Conservation (phyloP, 2,329 filamentous ascomycete species). For the Botrytis pseudocinerea region DNA sequence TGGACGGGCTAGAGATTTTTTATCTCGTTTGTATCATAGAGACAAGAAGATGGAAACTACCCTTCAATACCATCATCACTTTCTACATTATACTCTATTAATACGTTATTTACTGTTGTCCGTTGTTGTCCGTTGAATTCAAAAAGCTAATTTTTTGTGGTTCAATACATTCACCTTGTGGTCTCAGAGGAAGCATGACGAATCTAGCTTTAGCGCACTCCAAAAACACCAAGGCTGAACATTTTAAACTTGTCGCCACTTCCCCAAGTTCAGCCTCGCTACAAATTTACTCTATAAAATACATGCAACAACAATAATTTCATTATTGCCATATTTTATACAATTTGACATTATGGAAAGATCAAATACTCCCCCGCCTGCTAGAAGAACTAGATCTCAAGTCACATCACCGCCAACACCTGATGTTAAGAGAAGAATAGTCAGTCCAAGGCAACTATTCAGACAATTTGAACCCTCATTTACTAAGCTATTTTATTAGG, state of each 20-base stretch:
- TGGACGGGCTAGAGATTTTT: not conserved
- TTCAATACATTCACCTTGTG: not conserved
- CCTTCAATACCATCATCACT: conserved; percentile 8
- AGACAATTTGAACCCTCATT: not conserved
- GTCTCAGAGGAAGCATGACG: not conserved
- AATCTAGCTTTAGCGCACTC: conserved; percentile 6
- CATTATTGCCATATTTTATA: not conserved
- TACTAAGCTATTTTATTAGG: conserved; percentile 50
- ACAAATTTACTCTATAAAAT: not conserved
- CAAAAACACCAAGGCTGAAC: conserved; percentile 15
- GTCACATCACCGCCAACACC: conserved; percentile 53
- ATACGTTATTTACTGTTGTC: not conserved
- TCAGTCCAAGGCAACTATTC: conserved; percentile 41
- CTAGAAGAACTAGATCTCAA: conserved; percentile 4
- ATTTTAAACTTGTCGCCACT: conserved; percentile 16
- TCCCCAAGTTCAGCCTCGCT: conserved; percentile 18
- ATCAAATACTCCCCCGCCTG: conserved; percentile 31
- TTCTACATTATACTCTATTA: not conserved
- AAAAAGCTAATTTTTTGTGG: not conserved
- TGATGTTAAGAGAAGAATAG: conserved; percentile 56
- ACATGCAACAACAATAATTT: not conserved
- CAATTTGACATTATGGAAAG: conserved; percentile 29
- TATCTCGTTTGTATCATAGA: conserved; percentile 24
- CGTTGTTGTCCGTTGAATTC: not conserved
- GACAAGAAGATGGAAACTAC: conserved; percentile 7